Base-by-base conservation (phyloP, 2,329 filamentous ascomycete genomes). In the Clonostachys byssicola region DNA sequence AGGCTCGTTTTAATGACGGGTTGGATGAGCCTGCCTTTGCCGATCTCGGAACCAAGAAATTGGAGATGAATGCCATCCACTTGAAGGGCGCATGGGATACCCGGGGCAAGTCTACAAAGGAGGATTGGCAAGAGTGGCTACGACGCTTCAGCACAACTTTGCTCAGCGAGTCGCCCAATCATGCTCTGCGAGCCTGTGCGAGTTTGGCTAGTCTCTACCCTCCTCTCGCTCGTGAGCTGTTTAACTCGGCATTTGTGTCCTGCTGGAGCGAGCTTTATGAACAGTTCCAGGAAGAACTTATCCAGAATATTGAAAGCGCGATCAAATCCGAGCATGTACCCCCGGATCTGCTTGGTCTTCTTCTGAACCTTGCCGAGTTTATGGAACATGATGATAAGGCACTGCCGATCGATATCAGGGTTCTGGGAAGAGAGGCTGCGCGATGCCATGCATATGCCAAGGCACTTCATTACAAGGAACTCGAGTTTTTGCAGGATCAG, bases 361-460 rank as follows among this genome's bases (percentile, higher is more conserved):
- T 99, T 30, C 81, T 99, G 43, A 99, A 99, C 60, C 78, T 99
- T 44, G 94, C 94, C 18, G 94, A 99, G 63, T 99, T 99, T 65
- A 99, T 99, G 94, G 94, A 99, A 63, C 94, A 99, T 60, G 95
- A 99, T 58, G 94, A 99, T 65, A 99, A 99, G 66, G 92, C 95
- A 13, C 73, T 99, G 45, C 94, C 94, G 2, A 99, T 99, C 52
- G 95, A 99, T 61, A 96, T 99, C 53, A 80, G 94, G 43, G 91
- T 94, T 10, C 78, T 99, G 12, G 95, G 95, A 34, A 88, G 92
- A 61, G 95, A 97, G 64, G 94, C 94, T 43, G 92, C 89, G 17
- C 92, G 95, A 58, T 99, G 95, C 56, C 94, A 99, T 66, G 95
- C 94, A 5, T 99, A 95, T 62, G 94, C 94, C 34, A 99, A 99